These are phyloP conservation scores for Cynara cardunculus DNA, from an alignment of 129 eudicot genomes.

Conservation along the genomic window DNA sequence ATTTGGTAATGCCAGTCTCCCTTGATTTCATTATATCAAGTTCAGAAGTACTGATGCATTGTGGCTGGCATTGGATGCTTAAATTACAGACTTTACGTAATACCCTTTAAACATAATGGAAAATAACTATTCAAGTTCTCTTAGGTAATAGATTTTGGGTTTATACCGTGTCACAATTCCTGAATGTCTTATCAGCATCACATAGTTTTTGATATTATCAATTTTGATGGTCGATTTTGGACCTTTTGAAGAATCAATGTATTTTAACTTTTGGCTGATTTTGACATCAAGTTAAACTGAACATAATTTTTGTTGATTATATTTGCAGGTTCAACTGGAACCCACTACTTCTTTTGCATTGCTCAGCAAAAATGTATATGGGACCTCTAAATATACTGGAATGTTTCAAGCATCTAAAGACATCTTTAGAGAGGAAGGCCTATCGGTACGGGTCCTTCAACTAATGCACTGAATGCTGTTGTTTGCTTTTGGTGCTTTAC, in stretches of 20 bases:
- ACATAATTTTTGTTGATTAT: background rate
- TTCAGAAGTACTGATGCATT: background rate
- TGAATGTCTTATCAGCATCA: background rate
- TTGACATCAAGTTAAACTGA: slow-evolving; percentile 9
- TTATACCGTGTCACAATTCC: background rate
- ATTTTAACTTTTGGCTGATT: slow-evolving; percentile 7
- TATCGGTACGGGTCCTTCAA: slow-evolving; percentile 41
- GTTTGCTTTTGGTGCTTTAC: background rate
- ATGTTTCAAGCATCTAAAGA: slow-evolving; percentile 94
- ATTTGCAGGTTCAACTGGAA: slow-evolving; percentile 86
- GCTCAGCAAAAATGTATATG: slow-evolving; percentile 48
- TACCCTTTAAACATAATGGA: background rate
- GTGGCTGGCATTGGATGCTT: background rate
- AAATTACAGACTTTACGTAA: background rate
- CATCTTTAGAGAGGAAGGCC: slow-evolving; percentile 87
- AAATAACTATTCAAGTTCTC: background rate
- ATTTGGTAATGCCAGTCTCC: background rate
- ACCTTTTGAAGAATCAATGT: background rate
- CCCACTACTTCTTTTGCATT: slow-evolving; percentile 73
- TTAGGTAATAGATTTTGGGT: background rate
- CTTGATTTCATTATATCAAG: background rate
- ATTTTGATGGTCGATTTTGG: background rate
- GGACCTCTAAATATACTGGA: slow-evolving; percentile 77
- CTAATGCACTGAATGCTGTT: background rate
- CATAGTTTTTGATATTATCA: background rate